Conservation (phyloP, 768 basidiomycete species). For the Leccinum rimulosum region DNA sequence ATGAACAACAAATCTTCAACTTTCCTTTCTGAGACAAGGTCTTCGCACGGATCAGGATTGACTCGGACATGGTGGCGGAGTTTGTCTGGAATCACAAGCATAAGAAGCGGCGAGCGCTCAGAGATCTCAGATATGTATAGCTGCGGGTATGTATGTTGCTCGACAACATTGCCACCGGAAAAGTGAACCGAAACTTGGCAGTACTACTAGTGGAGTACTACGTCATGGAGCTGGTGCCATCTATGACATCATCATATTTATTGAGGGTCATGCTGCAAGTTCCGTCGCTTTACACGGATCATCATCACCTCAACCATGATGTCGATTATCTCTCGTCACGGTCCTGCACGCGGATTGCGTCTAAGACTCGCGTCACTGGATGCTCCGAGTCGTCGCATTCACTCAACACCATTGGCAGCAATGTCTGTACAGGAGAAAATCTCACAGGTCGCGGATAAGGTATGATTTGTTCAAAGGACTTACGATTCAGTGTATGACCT, state of each 20-base stretch:
- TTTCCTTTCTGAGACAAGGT: background rate
- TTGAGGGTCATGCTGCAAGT: background rate
- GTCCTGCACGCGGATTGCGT: background rate
- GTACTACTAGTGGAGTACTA: background rate
- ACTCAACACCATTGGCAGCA: conserved; percentile 28
- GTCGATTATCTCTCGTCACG: background rate
- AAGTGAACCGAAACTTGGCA: background rate
- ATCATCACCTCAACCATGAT: conserved; percentile 1
- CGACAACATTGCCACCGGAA: background rate
- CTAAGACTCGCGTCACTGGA: background rate
- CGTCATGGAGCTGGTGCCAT: background rate
- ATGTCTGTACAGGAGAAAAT: conserved; percentile 41
- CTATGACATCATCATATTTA: conserved; percentile 10
- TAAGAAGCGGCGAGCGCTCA: background rate
- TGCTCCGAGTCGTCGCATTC: conserved; percentile 26
- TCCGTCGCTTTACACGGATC: background rate
- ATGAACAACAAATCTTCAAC: background rate
- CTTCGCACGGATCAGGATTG: background rate
- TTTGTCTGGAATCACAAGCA: background rate
- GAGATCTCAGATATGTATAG: background rate
- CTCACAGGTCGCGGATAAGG: conserved; percentile 38
- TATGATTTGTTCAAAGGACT: conserved; percentile 10
- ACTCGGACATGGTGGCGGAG: background rate
- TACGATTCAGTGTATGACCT: background rate
- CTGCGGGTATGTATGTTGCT: background rate